Percentiles rank a stretch among this genome's conserved stretches.
These are phyloP conservation scores for Epithemia pelagica DNA, from an alignment of 108 stramenopile genomes.

Conservation along the genomic window DNA sequence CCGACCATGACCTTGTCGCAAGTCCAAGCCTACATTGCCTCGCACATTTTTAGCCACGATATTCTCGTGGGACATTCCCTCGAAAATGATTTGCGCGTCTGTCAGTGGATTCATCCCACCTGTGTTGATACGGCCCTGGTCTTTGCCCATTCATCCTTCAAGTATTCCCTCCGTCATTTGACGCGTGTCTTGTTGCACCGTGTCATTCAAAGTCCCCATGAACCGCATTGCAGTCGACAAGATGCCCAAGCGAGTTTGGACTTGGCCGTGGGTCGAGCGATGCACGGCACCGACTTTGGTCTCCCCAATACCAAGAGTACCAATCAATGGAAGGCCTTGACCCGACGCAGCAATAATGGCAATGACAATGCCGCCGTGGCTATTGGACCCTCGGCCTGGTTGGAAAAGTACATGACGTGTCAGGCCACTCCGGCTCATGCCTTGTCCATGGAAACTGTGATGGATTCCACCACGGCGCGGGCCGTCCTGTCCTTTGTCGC, in stretches of 20 bases:
- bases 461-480: constrained; percentile 43
- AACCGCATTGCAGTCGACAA: constrained; percentile 70
- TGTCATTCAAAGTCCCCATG: constrained; percentile 47
- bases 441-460: constrained; percentile 41
- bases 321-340: constrained; percentile 14
- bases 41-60: constrained; percentile 49
- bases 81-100: constrained; percentile 85
- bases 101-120: constrained; percentile 58
- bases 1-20: constrained; percentile 33
- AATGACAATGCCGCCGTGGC: constrained; percentile 45
- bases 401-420: constrained; percentile 43
- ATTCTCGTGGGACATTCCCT: constrained; percentile 88
- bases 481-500: constrained; percentile 63
- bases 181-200: constrained; percentile 41
- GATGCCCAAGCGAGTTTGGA: constrained; percentile 68
- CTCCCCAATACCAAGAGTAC: constrained; percentile 28
- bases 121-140: constrained; percentile 82
- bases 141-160: constrained; percentile 51
- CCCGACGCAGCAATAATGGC: background rate
- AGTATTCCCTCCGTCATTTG: constrained; percentile 63
- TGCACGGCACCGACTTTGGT: constrained; percentile 43
- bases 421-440: constrained; percentile 50
- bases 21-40: constrained; percentile 70
- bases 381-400: constrained; percentile 60
- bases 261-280: constrained; percentile 59